Conservation (phyloP, 257 asterid genomes). For the Przewalskia tangutica region DNA sequence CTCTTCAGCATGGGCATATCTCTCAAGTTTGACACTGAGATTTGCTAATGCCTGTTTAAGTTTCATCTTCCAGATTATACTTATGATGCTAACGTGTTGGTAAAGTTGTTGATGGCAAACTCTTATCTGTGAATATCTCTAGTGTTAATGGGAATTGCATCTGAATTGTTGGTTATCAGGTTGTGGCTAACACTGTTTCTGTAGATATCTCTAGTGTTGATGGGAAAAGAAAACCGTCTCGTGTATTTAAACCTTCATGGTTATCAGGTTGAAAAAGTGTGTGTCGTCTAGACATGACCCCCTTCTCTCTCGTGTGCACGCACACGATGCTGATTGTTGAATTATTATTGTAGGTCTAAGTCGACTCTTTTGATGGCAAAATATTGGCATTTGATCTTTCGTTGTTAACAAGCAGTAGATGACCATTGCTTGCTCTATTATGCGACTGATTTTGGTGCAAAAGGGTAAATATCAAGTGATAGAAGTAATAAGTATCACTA, state of each 20-base stretch:
- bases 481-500: background rate
- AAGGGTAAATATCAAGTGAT: background rate
- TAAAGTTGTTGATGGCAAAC: background rate
- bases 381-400: background rate
- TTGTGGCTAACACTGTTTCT: background rate
- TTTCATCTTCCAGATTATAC: background rate
- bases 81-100: background rate
- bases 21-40: conserved; percentile 74
- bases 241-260: background rate
- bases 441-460: background rate
- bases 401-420: background rate
- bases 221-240: background rate
- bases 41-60: conserved; percentile 30
- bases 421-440: background rate
- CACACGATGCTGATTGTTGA: background rate
- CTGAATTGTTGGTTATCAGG: background rate
- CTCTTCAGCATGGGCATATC: conserved; percentile 88
- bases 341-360: background rate
- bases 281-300: background rate
- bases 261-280: background rate
- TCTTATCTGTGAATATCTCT: background rate
- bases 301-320: background rate
- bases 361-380: background rate
- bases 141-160: no score
- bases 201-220: background rate